Conservation (phyloP, 2,329 filamentous ascomycete species). For the Ophiostoma piceae region DNA sequence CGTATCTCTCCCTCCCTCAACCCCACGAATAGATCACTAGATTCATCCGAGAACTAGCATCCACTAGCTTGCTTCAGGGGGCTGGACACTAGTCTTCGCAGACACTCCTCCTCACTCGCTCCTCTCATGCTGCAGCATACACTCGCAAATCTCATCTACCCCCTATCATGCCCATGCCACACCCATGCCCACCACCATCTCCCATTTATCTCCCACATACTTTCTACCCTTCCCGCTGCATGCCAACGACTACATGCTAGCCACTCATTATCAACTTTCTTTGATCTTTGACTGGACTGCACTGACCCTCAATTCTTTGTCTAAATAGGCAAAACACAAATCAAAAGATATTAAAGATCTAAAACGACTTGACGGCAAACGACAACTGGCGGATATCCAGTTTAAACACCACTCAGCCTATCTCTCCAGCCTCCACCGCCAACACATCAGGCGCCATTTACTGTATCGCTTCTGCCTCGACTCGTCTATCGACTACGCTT, state of each 20-base stretch:
- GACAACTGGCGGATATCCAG: neutral
- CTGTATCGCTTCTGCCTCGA: neutral
- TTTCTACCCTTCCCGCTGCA: neutral
- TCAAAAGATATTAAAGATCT: neutral
- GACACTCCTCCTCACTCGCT: neutral
- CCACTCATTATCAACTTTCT: neutral
- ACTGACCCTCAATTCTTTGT: conserved; percentile 7
- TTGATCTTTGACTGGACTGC: neutral
- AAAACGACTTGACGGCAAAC: neutral
- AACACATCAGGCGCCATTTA: neutral
- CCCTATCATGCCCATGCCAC: conserved; percentile 10
- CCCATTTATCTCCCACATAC: neutral
- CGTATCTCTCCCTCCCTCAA: neutral
- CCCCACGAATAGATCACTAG: conserved; percentile 15
- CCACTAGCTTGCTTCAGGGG: conserved; percentile 12
- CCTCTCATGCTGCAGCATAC: neutral
- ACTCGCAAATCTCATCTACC: conserved; percentile 1
- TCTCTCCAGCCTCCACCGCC: neutral
- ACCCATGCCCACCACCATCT: neutral
- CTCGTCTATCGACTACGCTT: too few species aligned
- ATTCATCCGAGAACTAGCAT: neutral
- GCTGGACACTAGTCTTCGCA: neutral
- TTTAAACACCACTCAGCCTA: conserved; percentile 4
- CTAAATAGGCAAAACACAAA: neutral
- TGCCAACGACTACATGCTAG: neutral